phyloP scores from a whole-genome alignment of 805 yeast genomes.

The Cyberlindnera meyerae region DNA sequence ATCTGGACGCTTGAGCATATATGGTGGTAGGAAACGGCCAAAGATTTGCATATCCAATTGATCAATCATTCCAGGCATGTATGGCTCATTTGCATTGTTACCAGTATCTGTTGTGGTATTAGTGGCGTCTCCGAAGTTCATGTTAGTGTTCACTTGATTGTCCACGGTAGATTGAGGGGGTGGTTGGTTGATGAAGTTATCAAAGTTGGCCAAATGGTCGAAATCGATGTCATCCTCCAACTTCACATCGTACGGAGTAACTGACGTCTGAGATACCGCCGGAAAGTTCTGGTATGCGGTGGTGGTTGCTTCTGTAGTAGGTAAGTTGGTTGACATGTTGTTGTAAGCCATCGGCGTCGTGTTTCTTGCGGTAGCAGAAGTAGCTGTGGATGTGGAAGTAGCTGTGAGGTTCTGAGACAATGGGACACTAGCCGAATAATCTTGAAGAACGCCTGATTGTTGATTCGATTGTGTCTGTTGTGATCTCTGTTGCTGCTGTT shows the following conservation, averaged over 20 bases:
- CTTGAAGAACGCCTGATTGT: background rate
- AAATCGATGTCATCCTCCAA: slow-evolving; percentile 21
- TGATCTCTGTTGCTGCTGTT: slow-evolving; percentile 6
- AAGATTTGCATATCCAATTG: slow-evolving; percentile 79
- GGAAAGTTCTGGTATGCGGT: slow-evolving; percentile 4
- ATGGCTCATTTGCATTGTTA: slow-evolving; percentile 25
- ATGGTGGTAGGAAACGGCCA: slow-evolving; percentile 80
- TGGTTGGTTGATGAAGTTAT: slow-evolving; percentile 26
- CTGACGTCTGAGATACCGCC: slow-evolving; percentile 4
- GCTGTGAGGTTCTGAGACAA: slow-evolving; percentile 25
- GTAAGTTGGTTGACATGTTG: too few relatives aligned
- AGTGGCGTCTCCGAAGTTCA: background rate
- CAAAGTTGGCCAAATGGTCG: slow-evolving; percentile 28
- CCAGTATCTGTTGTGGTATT: background rate
- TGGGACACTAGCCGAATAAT: slow-evolving; percentile 19
- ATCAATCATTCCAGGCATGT: slow-evolving; percentile 81
- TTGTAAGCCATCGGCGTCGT: background rate
- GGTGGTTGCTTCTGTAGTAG: too few relatives aligned
- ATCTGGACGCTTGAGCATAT: slow-evolving; percentile 49
- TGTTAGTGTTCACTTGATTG: too few relatives aligned
- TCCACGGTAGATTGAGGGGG: too few relatives aligned
- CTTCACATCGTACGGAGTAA: slow-evolving; percentile 15
- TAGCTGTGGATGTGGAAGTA: slow-evolving; percentile 12
- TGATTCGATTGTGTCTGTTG: background rate
- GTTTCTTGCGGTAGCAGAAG: background rate